Percentiles rank a stretch among this genome's conserved stretches.
Evolutionary conservation across 257 asterid genomes (phyloP).

Genomic region (Penstemon barbatus): DNA sequence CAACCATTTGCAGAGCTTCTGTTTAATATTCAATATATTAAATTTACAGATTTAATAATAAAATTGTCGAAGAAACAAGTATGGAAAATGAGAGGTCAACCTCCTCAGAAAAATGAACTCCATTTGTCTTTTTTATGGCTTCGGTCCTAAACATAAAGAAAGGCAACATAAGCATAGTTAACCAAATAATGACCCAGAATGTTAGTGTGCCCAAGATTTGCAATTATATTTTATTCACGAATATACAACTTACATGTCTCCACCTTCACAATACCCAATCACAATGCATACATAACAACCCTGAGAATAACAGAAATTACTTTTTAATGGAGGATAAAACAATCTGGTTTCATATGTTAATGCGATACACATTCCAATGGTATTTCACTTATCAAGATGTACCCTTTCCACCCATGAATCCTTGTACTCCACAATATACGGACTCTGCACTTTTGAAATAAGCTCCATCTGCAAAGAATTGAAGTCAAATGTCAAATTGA

Average conservation of each 20-base stretch:
- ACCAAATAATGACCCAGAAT: background rate
- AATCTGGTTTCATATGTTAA: background rate
- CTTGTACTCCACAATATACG: constrained; percentile 91
- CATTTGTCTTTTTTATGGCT: constrained; percentile 81
- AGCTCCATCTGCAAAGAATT: constrained; percentile 86
- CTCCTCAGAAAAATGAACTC: constrained; percentile 92
- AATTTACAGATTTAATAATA: constrained; percentile 3
- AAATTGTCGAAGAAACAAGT: constrained; percentile 6
- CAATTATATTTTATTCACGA: background rate
- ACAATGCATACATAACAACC: constrained; percentile 99
- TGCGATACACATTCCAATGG: too few species aligned
- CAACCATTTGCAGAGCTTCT: constrained; percentile 97
- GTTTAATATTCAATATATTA: constrained; percentile 37
- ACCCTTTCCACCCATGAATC: constrained; percentile 99
- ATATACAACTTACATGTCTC: constrained; percentile 84
- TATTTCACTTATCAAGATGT: constrained; percentile 4
- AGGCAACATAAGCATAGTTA: constrained; percentile 21
- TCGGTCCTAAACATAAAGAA: constrained; percentile 66
- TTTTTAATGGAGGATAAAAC: constrained; percentile 22
- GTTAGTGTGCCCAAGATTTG: background rate
- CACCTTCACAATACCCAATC: constrained; percentile 98
- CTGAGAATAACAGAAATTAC: constrained; percentile 44
- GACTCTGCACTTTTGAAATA: constrained; percentile 73
- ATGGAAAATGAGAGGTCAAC: constrained; percentile 35
- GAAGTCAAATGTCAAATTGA: background rate